Conservation (phyloP, 768 basidiomycete genomes). For the Peribolospora baueri region DNA sequence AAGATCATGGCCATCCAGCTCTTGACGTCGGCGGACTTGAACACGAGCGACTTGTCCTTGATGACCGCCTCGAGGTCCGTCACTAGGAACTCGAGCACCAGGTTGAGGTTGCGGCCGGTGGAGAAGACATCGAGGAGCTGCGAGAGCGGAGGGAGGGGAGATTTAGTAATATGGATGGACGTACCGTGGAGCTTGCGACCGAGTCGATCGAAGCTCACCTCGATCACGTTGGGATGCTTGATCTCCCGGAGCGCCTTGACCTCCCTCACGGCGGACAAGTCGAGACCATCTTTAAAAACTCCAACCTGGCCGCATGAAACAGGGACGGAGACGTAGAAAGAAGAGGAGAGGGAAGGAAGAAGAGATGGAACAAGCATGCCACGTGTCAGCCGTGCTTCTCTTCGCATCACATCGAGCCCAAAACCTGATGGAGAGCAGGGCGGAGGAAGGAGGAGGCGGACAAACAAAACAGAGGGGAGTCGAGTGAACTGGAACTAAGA, state of each 20-base stretch:
- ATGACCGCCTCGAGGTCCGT: conserved; percentile 94
- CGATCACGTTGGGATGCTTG: conserved; percentile 81
- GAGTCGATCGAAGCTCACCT: conserved; percentile 27
- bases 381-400: conserved; percentile 14
- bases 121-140: conserved; percentile 94
- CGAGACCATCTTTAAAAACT: conserved; percentile 88
- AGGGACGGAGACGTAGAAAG: background rate
- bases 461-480: too few species aligned
- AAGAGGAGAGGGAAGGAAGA: background rate
- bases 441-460: background rate
- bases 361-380: background rate
- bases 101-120: conserved; percentile 81
- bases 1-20: conserved; percentile 98
- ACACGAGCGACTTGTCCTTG: conserved; percentile 73
- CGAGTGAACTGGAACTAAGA: too few species aligned
- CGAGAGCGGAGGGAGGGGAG: background rate
- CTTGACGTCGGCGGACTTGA: conserved; percentile 87
- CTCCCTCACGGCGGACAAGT: conserved; percentile 96
- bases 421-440: conserved; percentile 6
- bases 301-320: conserved; percentile 32
- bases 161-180: background rate
- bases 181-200: background rate
- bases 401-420: background rate
- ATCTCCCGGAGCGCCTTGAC: conserved; percentile 91
- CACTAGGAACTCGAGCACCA: conserved; percentile 87